phyloP scores from a whole-genome alignment of 768 basidiomycete genomes.

The Naganishia vaughanmartiniae region DNA sequence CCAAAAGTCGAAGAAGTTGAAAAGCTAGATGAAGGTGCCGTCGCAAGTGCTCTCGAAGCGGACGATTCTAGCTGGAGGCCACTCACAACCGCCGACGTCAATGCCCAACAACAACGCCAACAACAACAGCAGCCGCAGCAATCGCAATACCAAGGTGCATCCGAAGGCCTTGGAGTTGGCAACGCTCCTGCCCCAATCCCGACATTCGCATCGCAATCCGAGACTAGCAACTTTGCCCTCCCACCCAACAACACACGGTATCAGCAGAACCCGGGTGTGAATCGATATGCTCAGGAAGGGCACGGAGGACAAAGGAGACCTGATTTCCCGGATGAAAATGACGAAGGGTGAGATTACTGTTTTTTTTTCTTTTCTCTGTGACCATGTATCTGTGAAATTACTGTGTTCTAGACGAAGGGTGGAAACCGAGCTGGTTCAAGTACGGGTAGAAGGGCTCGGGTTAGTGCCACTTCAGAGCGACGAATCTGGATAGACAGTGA shows the following conservation, averaged over 20 bases:
- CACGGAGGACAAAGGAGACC: constrained; percentile 34
- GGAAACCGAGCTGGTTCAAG: not conserved
- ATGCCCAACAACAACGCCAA: constrained; percentile 28
- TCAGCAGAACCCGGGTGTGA: constrained; percentile 27
- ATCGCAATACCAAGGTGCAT: constrained; percentile 11
- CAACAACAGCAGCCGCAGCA: constrained; percentile 31
- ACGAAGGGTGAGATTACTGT: constrained; percentile 98
- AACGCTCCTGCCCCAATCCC: constrained; percentile 9
- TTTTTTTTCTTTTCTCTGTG: constrained; percentile 28
- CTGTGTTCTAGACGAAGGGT: not conserved
- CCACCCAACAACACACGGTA: constrained; percentile 30
- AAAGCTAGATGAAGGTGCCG: constrained; percentile 40
- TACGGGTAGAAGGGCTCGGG: not conserved
- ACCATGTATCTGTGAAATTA: not conserved
- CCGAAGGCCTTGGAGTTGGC: not conserved
- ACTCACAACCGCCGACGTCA: constrained; percentile 20
- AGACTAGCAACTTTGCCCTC: constrained; percentile 61
- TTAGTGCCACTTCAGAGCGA: not conserved
- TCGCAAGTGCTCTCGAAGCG: constrained; percentile 53
- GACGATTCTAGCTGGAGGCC: constrained; percentile 55
- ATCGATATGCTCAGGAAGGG: constrained; percentile 19
- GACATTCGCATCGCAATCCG: constrained; percentile 24
- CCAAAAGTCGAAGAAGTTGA: constrained; percentile 37
- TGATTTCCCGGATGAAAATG: constrained; percentile 85
- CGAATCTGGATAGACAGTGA: not conserved